Evolutionary conservation across 495 filamentous ascomycete species (phyloP), one percentile per base, ranked within the genome.

Genomic region (Penicillium lagena): DNA sequence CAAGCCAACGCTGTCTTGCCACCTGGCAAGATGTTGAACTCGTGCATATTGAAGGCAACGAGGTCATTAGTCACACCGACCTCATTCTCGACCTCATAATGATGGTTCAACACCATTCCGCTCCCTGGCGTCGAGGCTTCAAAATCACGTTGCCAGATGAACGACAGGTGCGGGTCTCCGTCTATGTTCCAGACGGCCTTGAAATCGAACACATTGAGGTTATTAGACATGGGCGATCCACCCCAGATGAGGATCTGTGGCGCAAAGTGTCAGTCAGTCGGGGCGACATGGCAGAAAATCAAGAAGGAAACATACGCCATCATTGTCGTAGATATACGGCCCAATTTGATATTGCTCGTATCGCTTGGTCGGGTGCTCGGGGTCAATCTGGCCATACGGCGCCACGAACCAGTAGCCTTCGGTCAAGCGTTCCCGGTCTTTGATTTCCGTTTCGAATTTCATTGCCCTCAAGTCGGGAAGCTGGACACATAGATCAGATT

Each of bases 21-120:
- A n/a, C 64, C 66, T 13, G 58, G 51, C 42, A 70, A 41, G 41
- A 71, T 55, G 32, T 68, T 71, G 47, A 74, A 75, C 38, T 78
- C 75, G 55, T 78, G 75, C 54, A 73, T 72, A 46, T 71, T 73
- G 47, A 72, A 70, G 27, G 63, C 59, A 27, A 54, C 47, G 1
- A 74, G 40, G 35, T 71, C 59, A 37, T 63, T 62, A n/a, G 66
- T 54, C 2, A 67, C 60, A 9, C 51, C 46, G n/a, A 70, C 68
- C 22, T 66, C 52, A 10, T 63, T 50, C 37, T 70, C 52, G 33
- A 68, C 43, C 14, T 63, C 49, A 29, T 67, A 70, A 31, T 64
- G 51, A 13, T 63, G 51, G 39, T 70, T 53, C 41, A 70, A 34
- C 31, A 70, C 50, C 14, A 64, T 50, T 4, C 66, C 68, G 29